Conservation (phyloP, 2,329 filamentous ascomycete genomes). For the Dryadomyces sulphureus region DNA sequence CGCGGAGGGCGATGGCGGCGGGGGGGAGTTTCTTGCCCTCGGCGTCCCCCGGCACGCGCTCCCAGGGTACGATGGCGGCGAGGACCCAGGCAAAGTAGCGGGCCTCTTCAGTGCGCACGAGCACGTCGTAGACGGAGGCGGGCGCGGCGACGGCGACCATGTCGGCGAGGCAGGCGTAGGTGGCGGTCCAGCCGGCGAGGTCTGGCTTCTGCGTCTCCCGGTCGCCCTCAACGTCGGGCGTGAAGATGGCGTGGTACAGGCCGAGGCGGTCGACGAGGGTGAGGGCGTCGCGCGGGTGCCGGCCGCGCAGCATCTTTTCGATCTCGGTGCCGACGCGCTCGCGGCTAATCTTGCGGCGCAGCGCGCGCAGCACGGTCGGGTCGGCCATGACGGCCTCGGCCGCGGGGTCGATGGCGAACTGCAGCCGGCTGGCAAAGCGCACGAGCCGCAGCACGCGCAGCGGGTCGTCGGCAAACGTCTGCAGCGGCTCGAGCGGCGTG, state of each 20-base stretch:
- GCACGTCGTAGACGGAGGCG: constrained; percentile 32
- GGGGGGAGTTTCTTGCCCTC: constrained; percentile 29
- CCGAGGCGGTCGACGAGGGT: constrained; percentile 49
- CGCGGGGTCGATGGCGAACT: constrained; percentile 59
- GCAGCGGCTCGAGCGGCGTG: constrained; percentile 74
- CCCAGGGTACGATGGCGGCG: constrained; percentile 61
- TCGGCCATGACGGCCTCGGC: constrained; percentile 65
- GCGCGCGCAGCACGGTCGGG: constrained; percentile 57
- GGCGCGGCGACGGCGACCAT: constrained; percentile 29
- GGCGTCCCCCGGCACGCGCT: constrained; percentile 24
- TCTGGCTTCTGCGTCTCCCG: constrained; percentile 29
- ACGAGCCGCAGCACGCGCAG: constrained; percentile 75
- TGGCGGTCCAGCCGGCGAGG: constrained; percentile 42
- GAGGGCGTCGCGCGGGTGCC: constrained; percentile 45
- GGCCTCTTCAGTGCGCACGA: constrained; percentile 50
- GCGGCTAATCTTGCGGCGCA: constrained; percentile 81
- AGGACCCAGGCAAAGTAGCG: constrained; percentile 65
- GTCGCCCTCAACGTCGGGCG: constrained; percentile 32
- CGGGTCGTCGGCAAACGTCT: constrained; percentile 92
- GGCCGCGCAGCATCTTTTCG: constrained; percentile 78
- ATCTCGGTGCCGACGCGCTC: constrained; percentile 79
- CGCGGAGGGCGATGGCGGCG: constrained; percentile 49
- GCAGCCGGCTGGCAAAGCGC: constrained; percentile 74
- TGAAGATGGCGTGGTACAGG: constrained; percentile 62
- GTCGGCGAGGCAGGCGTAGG: constrained; percentile 47